phyloP scores from a whole-genome alignment of 257 asterid species.

The Cinchona pubescens region DNA sequence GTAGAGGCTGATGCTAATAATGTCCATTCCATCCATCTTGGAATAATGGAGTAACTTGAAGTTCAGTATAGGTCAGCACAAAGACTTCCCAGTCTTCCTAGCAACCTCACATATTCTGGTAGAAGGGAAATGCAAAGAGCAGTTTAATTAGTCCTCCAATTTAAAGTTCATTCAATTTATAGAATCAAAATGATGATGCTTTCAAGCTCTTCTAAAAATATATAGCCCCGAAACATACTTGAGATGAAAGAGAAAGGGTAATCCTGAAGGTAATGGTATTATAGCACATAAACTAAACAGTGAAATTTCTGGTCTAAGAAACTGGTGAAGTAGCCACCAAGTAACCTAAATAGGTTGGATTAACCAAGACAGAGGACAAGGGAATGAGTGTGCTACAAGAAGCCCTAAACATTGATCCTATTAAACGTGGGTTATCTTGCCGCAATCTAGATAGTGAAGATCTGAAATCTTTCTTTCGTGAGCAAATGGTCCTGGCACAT shows the following conservation, averaged over 20 bases:
- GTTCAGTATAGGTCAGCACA: background rate
- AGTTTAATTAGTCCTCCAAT: background rate
- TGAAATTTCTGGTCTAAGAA: background rate
- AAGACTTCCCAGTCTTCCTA: background rate
- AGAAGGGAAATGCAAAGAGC: background rate
- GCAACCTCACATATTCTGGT: conserved; percentile 1
- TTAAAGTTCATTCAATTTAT: background rate
- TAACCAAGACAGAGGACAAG: background rate
- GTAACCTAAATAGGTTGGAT: background rate
- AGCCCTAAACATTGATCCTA: background rate
- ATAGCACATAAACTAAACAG: background rate
- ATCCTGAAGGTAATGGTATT: background rate
- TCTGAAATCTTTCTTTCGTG: background rate
- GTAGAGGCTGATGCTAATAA: background rate
- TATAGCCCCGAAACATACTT: background rate
- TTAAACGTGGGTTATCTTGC: background rate
- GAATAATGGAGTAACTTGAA: background rate
- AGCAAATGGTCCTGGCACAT: background rate
- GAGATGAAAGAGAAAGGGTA: background rate
- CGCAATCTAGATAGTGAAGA: background rate
- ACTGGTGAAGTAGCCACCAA: background rate
- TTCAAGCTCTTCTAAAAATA: background rate
- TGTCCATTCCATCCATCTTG: background rate
- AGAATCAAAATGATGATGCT: background rate
- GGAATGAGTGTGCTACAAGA: background rate